Evolutionary conservation across 2,329 filamentous ascomycete genomes (phyloP).

Genomic region (Plenodomus lindquistii): DNA sequence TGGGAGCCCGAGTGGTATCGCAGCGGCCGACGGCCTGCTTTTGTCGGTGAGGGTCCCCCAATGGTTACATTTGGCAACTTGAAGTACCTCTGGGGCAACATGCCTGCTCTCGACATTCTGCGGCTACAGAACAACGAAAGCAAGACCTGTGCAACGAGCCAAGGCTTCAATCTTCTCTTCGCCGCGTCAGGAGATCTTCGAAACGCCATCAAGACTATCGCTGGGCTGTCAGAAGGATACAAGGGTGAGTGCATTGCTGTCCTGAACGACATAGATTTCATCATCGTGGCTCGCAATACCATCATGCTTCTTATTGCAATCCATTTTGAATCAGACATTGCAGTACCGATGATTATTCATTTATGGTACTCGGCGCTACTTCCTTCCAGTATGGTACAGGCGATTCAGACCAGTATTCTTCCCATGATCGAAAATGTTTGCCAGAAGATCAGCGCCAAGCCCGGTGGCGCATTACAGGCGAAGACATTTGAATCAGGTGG

Average conservation of each 20-base stretch:
- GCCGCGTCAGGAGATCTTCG: conserved; percentile 52
- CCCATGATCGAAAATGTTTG: too few species aligned
- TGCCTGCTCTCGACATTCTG: conserved; percentile 48
- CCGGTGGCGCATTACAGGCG: too few species aligned
- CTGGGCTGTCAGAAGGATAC: conserved; percentile 37
- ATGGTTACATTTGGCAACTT: background rate
- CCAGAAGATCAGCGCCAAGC: too few species aligned
- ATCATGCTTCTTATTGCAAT: conserved; percentile 47
- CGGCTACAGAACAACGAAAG: conserved; percentile 27
- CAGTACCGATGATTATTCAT: conserved; percentile 46
- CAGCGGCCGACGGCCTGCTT: conserved; percentile 28
- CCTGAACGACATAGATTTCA: conserved; percentile 49
- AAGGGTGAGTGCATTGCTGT: conserved; percentile 22
- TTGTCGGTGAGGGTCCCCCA: conserved; percentile 13
- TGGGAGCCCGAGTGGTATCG: too few species aligned
- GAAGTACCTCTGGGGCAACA: conserved; percentile 47
- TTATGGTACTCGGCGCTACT: conserved; percentile 55
- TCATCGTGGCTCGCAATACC: conserved; percentile 47
- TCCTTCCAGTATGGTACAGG: too few species aligned
- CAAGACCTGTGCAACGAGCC: conserved; percentile 29
- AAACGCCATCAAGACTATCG: conserved; percentile 50
- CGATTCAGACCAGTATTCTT: too few species aligned
- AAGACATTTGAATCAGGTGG: too few species aligned
- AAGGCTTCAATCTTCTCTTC: conserved; percentile 40
- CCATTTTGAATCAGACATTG: conserved; percentile 16